Evolutionary conservation across 176 grass and related monocot genomes (phyloP).

Genomic region (Avena eriantha): DNA sequence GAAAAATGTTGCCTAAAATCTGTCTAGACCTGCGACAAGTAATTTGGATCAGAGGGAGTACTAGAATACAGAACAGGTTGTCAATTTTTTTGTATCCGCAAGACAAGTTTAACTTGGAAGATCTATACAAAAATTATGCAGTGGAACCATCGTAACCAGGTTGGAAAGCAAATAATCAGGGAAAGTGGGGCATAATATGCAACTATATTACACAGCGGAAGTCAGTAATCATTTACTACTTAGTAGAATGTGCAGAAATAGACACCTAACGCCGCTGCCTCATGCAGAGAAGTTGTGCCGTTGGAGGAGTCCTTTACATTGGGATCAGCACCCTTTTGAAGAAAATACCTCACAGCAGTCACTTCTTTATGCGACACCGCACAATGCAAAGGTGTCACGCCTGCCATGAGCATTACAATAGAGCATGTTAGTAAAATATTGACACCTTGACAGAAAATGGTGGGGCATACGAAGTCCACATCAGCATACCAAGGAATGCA

Average conservation of each 20-base stretch:
- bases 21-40: too few relatives aligned
- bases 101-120: neutral
- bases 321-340: constrained; percentile 50
- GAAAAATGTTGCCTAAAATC: too few relatives aligned
- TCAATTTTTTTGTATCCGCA: neutral
- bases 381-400: constrained; percentile 41
- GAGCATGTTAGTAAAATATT: constrained; percentile 17
- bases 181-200: neutral
- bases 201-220: neutral
- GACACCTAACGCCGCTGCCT: constrained; percentile 32
- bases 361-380: constrained; percentile 12
- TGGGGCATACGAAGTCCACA: neutral
- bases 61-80: neutral
- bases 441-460: neutral
- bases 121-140: neutral
- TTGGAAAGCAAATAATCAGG: neutral
- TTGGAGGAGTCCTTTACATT: constrained; percentile 24
- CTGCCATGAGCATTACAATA: constrained; percentile 34
- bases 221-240: neutral
- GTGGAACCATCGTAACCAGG: neutral
- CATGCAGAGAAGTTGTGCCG: constrained; percentile 40
- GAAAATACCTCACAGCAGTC: constrained; percentile 44
- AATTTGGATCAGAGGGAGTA: neutral
- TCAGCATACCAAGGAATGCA: neutral
- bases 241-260: neutral